These are phyloP conservation scores for Pestalotiopsis fici DNA, from an alignment of 2,329 filamentous ascomycete genomes.

Conservation along the genomic window DNA sequence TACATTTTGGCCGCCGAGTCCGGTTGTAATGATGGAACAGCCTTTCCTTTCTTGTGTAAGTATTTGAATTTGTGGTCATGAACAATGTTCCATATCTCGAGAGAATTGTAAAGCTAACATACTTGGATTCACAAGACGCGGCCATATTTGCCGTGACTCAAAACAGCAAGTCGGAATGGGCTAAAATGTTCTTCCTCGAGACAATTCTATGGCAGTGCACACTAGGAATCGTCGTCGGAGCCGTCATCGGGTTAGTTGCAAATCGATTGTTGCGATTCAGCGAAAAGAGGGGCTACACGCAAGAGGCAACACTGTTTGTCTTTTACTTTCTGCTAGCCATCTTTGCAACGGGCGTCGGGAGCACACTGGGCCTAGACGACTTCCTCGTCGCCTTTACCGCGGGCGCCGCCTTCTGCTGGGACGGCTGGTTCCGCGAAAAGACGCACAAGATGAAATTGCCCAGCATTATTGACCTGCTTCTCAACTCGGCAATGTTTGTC, in stretches of 20 bases:
- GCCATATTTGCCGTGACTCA: constrained; percentile 47
- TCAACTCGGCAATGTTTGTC: constrained; percentile 25
- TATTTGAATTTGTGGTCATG: too few species aligned
- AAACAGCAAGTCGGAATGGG: background rate
- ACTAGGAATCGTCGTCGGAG: constrained; percentile 57
- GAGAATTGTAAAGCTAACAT: too few species aligned
- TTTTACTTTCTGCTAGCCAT: constrained; percentile 45
- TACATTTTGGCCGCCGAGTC: constrained; percentile 65
- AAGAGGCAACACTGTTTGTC: constrained; percentile 54
- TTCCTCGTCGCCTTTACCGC: constrained; percentile 63
- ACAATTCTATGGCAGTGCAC: constrained; percentile 43
- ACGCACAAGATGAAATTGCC: background rate
- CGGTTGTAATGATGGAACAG: constrained; percentile 63
- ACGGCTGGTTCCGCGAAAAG: constrained; percentile 1
- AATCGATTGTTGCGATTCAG: constrained; percentile 47
- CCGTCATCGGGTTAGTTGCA: constrained; percentile 47
- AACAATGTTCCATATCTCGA: too few species aligned
- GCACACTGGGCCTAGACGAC: constrained; percentile 60
- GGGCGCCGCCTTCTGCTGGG: constrained; percentile 61
- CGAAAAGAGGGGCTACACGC: constrained; percentile 52
- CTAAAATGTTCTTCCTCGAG: constrained; percentile 2
- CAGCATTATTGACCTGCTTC: constrained; percentile 20
- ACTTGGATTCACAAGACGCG: constrained; percentile 34
- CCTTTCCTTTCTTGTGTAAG: constrained; percentile 56
- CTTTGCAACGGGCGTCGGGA: constrained; percentile 59